Evolutionary conservation across 495 filamentous ascomycete species (phyloP), one percentile per base, ranked within the genome.

Genomic region (Apiosordaria backusii): DNA sequence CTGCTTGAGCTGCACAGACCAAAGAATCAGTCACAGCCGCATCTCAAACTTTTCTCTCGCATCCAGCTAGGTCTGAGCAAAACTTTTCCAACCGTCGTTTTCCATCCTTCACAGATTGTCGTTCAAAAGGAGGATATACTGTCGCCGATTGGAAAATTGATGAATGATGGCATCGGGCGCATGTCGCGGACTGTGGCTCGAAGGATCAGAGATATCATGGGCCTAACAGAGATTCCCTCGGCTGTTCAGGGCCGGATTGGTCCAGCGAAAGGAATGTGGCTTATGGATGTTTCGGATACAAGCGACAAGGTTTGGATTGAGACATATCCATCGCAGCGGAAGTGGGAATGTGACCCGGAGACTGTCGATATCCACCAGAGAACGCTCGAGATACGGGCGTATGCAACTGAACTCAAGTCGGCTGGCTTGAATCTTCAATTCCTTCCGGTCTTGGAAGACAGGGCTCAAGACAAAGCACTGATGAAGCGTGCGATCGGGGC

Each of bases 191-290:
- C 74, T 4, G 81, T 91, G 23, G 91, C 90, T 5, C 77, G 80
- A 23, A 77, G 80, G 45, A 83, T 94, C 16, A 83, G 84, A 9
- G 79, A 88, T 40, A 70, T 72, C 2, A 80, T 93, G 35, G 85
- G 86, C 0, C 80, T 92, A 5, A 69, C 79, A 3, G 80, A 82
- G 52, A 82, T 88, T 0, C 92, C 93, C 0, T 89, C 88, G 63
- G 86, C 83, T 6, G 89, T 96, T 61, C 94, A 97, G 77, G 94
- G 82, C 13, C 83, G 94, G 52, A 87, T 98, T 66, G 90, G 88
- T 2, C 87, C 90, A 5, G 91, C 92, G 1, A 97, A 98, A 76
- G 95, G 95, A 2, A 78, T 97, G 52, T 97, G 94, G 93, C 86
- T 93, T 77, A 82, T 94, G 18, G 87, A 89, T 68, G 80, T 80